Evolutionary conservation across 139 green algal species (phyloP).

Genomic region (Chlamydomonas asymmetrica): DNA sequence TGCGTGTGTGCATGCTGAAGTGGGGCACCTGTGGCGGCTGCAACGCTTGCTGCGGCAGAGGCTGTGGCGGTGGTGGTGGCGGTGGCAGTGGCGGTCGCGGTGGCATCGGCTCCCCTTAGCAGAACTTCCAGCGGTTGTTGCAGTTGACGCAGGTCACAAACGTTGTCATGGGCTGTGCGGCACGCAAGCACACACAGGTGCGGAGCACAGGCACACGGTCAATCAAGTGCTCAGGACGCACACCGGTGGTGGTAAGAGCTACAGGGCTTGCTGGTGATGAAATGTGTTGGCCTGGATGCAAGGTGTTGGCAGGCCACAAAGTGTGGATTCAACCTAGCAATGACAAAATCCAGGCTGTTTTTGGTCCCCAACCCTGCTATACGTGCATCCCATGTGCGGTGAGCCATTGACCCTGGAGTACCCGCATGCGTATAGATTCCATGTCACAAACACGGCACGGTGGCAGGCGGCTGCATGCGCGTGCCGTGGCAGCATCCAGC

Average conservation of each 20-base stretch:
- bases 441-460: neutral
- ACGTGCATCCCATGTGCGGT: neutral
- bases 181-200: neutral
- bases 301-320: neutral
- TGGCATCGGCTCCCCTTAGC: no score
- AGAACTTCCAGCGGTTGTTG: conserved; percentile 68
- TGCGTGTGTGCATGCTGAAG: no score
- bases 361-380: no score
- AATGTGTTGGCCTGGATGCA: neutral
- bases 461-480: neutral
- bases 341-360: neutral
- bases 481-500: neutral
- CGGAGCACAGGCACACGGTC: neutral
- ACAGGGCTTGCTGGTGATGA: neutral
- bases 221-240: neutral
- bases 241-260: neutral
- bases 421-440: neutral
- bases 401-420: no score
- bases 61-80: no score
- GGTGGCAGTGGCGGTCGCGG: no score
- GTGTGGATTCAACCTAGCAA: neutral
- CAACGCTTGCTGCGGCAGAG: no score
- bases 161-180: conserved; percentile 73
- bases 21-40: no score
- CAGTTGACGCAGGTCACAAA: conserved; percentile 88